A percentile compares a stretch with the other conserved stretches of the same genome.
phyloP scores from a whole-genome alignment of 257 asterid genomes.

The Penstemon eatonii region DNA sequence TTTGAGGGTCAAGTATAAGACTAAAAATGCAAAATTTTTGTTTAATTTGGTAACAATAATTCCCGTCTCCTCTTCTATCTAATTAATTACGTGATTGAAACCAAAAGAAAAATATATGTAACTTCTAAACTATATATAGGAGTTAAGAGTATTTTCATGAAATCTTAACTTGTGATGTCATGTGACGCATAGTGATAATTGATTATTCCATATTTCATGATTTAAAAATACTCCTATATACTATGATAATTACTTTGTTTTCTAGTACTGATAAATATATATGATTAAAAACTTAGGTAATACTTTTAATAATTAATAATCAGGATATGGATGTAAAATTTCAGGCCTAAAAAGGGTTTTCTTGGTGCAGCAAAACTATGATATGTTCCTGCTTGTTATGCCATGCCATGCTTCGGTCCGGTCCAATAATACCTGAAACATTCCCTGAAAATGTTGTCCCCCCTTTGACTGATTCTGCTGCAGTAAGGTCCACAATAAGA shows the following conservation, averaged over 20 bases:
- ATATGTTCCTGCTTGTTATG: constrained; percentile 20
- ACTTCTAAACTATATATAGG: too few species aligned
- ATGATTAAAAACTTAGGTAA: background rate
- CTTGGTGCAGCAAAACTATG: constrained; percentile 39
- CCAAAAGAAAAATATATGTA: too few species aligned
- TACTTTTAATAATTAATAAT: constrained; percentile 1
- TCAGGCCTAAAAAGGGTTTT: constrained; percentile 28
- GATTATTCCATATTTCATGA: constrained; percentile 29
- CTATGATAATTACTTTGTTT: background rate
- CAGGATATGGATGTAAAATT: background rate
- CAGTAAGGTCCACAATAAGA: constrained; percentile 3
- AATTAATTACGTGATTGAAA: too few species aligned
- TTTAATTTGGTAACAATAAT: too few species aligned
- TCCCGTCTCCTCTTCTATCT: too few species aligned
- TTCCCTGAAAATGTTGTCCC: constrained; percentile 46
- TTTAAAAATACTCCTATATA: constrained; percentile 9
- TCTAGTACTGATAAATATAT: background rate
- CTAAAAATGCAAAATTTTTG: too few species aligned
- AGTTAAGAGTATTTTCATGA: too few species aligned
- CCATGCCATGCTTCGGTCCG: constrained; percentile 38
- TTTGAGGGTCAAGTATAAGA: too few species aligned
- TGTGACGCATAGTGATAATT: constrained; percentile 29
- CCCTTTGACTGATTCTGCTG: constrained; percentile 40
- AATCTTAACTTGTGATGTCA: too few species aligned
- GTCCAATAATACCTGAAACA: constrained; percentile 48